These are phyloP conservation scores for Fusarium avenaceum DNA, from an alignment of 2,329 filamentous ascomycete genomes.

Conservation along the genomic window DNA sequence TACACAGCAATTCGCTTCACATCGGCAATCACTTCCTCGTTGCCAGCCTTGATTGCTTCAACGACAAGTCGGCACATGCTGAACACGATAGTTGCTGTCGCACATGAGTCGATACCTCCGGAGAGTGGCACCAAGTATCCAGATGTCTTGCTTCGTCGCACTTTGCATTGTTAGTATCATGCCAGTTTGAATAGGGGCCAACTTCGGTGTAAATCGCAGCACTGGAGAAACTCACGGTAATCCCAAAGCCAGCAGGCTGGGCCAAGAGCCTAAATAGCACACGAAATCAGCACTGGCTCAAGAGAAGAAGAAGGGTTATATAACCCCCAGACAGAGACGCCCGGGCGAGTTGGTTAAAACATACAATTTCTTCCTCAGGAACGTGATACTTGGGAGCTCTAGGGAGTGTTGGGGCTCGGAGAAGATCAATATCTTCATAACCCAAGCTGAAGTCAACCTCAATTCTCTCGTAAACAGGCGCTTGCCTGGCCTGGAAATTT, in stretches of 20 bases:
- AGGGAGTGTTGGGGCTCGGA: slow-evolving; percentile 49
- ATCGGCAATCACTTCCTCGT: slow-evolving; percentile 55
- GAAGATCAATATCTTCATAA: slow-evolving; percentile 50
- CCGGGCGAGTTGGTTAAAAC: not conserved
- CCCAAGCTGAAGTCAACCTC: slow-evolving; percentile 50
- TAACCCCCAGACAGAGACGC: not conserved
- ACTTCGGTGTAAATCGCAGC: not conserved
- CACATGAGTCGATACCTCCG: slow-evolving; percentile 43
- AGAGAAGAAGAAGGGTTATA: not conserved
- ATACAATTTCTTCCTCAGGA: slow-evolving; percentile 45
- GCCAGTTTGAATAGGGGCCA: not conserved
- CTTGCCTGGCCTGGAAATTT: slow-evolving; percentile 67
- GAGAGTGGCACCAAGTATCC: slow-evolving; percentile 35
- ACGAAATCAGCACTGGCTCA: not conserved
- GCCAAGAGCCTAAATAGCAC: slow-evolving; percentile 18
- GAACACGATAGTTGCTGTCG: slow-evolving; percentile 48
- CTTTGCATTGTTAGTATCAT: slow-evolving; percentile 7
- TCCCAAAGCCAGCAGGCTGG: slow-evolving; percentile 39
- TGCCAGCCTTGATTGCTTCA: slow-evolving; percentile 32
- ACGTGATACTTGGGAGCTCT: slow-evolving; percentile 36
- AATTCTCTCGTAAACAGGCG: slow-evolving; percentile 39
- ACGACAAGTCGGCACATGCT: slow-evolving; percentile 69
- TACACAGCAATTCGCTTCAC: slow-evolving; percentile 47
- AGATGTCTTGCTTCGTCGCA: slow-evolving; percentile 29
- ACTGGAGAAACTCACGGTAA: slow-evolving; percentile 2